Evolutionary conservation across 2,329 filamentous ascomycete species (phyloP).

Genomic region (Parastagonospora nodorum): DNA sequence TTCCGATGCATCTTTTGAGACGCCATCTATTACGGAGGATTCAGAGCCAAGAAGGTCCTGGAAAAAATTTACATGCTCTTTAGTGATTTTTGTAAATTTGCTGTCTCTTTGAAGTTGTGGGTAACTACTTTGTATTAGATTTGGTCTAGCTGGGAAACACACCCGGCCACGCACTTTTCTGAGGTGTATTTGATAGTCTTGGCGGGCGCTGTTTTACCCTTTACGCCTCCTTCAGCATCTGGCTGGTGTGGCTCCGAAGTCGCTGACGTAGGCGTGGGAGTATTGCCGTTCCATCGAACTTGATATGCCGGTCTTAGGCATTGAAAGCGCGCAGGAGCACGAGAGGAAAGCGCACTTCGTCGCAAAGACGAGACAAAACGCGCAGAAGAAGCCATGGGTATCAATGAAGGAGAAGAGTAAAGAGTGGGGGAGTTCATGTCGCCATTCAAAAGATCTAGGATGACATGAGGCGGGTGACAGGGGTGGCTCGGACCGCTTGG

Average conservation of each 20-base stretch:
- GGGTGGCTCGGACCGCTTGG: constrained; percentile 40
- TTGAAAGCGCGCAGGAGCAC: constrained; percentile 24
- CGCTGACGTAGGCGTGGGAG: constrained; percentile 48
- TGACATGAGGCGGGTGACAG: constrained; percentile 30
- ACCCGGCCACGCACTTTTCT: constrained; percentile 62
- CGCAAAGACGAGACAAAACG: constrained; percentile 42
- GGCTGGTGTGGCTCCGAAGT: constrained; percentile 49
- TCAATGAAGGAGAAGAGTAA: constrained; percentile 21
- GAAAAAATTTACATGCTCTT: constrained; percentile 83
- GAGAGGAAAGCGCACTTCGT: constrained; percentile 34
- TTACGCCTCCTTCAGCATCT: constrained; percentile 41
- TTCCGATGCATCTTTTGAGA: constrained; percentile 73
- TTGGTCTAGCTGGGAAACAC: constrained; percentile 1
- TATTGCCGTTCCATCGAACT: constrained; percentile 42
- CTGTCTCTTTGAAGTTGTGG: constrained; percentile 80
- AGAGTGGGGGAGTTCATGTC: constrained; percentile 23
- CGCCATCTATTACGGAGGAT: constrained; percentile 82
- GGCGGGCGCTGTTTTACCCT: constrained; percentile 39
- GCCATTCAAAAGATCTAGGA: constrained; percentile 23
- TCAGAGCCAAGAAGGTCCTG: constrained; percentile 76
- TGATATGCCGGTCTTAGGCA: constrained; percentile 35
- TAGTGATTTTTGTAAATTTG: constrained; percentile 73
- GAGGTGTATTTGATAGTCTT: constrained; percentile 75
- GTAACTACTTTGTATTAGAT: constrained; percentile 54
- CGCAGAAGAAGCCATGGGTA: constrained; percentile 41